Base-by-base conservation (phyloP, 306 rosid species). In the Elaeagnus macrophylla region DNA sequence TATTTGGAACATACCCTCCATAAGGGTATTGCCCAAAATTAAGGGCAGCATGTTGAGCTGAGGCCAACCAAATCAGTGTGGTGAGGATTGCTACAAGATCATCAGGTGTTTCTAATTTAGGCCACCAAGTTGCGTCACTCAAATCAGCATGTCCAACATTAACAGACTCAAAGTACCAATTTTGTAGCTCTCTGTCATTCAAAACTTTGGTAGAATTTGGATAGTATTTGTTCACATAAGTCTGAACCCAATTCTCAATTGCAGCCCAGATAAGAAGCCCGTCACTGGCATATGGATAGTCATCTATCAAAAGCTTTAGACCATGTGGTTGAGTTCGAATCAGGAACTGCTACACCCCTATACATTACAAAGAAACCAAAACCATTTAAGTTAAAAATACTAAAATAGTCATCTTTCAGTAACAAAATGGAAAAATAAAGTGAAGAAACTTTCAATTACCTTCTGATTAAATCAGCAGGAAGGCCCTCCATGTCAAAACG, bases 1-100 rank as follows among this genome's bases (percentile, higher is more conserved):
- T 91, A 51, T 87, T 91, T 0, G 99, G 99, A 8, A 91, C 89
- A 10, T 82, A 91, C 0, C 99, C 99, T 0, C 96, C 99, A 35
- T 91, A 91, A 3, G 99, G 95, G 62, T 91, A 91, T 73, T 91
- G 99, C 0, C 94, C 99, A 25, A 91, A 91, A 53, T 91, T 91
- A n/a, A 91, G 93, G 3, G 99, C 96, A 0, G 99, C 99, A 61
- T 91, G 99, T 62, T 91, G 99, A 8, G 99, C 99, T 0, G 99
- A 91, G 0, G 89, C 82, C 39, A 82, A 74, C 99, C 99, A 91
- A 20, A 91, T 84, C 20, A 91, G 56, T 20, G 87, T 91, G 19
- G 89, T 78, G 52, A 91, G 82, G 12, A 91, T 54, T 0, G 79
- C 65, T 45, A 77, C 78, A 15, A 91, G 88, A 67, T 73, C 79